A percentile compares a stretch with the other conserved stretches of the same genome.
Conservation (phyloP, 352 stramenopile genomes). For the Globisporangium middletonii region DNA sequence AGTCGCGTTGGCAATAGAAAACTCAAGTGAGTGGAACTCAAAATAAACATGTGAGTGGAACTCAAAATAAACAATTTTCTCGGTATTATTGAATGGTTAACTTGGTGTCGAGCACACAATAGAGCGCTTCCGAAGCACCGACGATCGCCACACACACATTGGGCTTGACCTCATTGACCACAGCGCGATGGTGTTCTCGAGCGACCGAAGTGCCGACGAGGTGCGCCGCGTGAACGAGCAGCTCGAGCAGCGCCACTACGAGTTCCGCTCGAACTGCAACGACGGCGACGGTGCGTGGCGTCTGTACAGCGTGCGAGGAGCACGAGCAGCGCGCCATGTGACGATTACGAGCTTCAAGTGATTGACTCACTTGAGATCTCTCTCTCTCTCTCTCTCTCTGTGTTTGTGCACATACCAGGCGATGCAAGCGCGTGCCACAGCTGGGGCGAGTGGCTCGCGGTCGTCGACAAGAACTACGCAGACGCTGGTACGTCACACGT, state of each 20-base stretch:
- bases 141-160: not conserved
- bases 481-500: slow-evolving; percentile 35
- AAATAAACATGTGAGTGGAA: too few species aligned
- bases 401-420: slow-evolving; percentile 13
- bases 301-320: too few species aligned
- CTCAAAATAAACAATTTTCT: too few species aligned
- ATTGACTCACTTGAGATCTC: not conserved
- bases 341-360: too few species aligned
- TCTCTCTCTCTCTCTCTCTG: too few species aligned
- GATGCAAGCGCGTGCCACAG: slow-evolving; percentile 84
- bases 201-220: slow-evolving; percentile 47
- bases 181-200: slow-evolving; percentile 26
- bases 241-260: slow-evolving; percentile 81
- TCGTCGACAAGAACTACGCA: slow-evolving; percentile 85
- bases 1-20: too few species aligned
- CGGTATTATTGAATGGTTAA: too few species aligned
- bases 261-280: slow-evolving; percentile 86
- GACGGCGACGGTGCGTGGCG: slow-evolving; percentile 46
- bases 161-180: not conserved
- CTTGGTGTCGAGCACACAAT: too few species aligned
- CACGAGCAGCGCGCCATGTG: too few species aligned
- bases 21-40: too few species aligned
- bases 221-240: slow-evolving; percentile 78
- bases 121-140: too few species aligned
- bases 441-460: slow-evolving; percentile 82